A percentile compares a stretch with the other conserved stretches of the same genome.
phyloP scores from a whole-genome alignment of 1,284 basidiomycete species.

The Austroboletus niveus region DNA sequence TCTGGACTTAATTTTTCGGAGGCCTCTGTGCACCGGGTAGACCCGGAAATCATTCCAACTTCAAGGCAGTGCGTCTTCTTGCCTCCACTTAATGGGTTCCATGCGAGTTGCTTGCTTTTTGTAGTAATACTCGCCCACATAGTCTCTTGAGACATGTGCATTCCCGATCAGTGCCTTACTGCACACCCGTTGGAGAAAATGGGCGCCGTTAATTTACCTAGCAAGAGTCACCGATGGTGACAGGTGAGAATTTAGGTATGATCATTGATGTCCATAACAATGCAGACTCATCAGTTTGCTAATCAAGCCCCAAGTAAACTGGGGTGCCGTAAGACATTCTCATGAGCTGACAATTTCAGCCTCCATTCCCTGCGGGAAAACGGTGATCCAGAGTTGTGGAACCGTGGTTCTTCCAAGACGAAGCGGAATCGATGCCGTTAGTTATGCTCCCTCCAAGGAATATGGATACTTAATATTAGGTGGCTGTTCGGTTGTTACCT shows the following conservation, averaged over 20 bases:
- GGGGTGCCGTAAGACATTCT: not conserved
- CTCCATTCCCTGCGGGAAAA: not conserved
- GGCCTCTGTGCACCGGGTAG: no score
- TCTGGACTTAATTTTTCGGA: no score
- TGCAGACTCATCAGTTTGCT: not conserved
- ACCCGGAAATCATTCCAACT: no score
- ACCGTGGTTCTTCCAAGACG: not conserved
- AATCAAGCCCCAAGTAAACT: not conserved
- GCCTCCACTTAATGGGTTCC: no score
- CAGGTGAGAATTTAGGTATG: not conserved
- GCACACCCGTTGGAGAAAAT: not conserved
- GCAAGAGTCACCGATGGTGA: not conserved
- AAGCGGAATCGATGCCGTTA: not conserved
- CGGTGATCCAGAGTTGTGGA: not conserved
- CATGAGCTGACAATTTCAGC: not conserved
- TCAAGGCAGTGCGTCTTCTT: no score
- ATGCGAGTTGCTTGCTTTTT: not conserved
- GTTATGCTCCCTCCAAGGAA: not conserved
- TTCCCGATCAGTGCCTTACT: not conserved
- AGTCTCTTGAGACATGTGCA: not conserved
- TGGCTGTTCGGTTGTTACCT: not conserved
- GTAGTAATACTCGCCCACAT: not conserved
- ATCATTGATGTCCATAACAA: slow-evolving; percentile 11
- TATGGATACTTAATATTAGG: slow-evolving; percentile 3
- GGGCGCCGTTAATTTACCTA: not conserved